Evolutionary conservation across 371 early-diverging fungal genomes (phyloP), one percentile per base, ranked within the genome.

Genomic region (Mucor saturninus): DNA sequence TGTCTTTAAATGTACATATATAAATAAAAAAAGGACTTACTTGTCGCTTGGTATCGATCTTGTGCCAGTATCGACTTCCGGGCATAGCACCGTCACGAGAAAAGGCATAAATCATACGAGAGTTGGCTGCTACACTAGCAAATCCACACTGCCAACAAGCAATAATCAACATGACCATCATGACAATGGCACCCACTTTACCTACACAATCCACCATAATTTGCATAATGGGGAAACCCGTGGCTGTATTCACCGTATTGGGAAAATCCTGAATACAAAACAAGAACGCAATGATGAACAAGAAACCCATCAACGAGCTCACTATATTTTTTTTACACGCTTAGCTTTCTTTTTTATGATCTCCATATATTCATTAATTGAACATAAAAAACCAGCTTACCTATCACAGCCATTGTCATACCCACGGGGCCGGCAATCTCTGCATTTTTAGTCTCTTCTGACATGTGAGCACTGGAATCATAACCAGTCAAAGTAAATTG

Each of bases 1-100:
- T 21, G 21, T 21, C 14, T n/a, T 7, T 43, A 9, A 43, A 38
- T 38, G 11, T 8, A 8, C 85, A 83, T 29, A 87, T 91, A 29
- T 4, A 31, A 2, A 42, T n/a, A 10, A 13, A 42, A 6, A 42
- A 42, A 13, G 8, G 1, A 57, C 21, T 21, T 48, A 84, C 91
- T 37, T 74, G 69, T 62, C 56, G 77, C n/a, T 65, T 69, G 0
- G 28, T 4, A 42, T 81, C 62, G 9, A 81, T 60, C 3, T 54
- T 59, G 28, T 77, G 78, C 48, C 77, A 65, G n/a, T 69, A 59
- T 8, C 72, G 64, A 53, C 81, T 82, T 46, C 80, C 62, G 3
- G 91, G 91, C 63, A 91, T 81, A 54, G 86, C 89, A 26, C 84
- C 85, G 62, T 91, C 91, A 31, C 91, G 82, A 32, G 89, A 83